These are phyloP conservation scores for Tuber umbilicatum DNA, from an alignment of 495 filamentous ascomycete species.

Conservation along the genomic window DNA sequence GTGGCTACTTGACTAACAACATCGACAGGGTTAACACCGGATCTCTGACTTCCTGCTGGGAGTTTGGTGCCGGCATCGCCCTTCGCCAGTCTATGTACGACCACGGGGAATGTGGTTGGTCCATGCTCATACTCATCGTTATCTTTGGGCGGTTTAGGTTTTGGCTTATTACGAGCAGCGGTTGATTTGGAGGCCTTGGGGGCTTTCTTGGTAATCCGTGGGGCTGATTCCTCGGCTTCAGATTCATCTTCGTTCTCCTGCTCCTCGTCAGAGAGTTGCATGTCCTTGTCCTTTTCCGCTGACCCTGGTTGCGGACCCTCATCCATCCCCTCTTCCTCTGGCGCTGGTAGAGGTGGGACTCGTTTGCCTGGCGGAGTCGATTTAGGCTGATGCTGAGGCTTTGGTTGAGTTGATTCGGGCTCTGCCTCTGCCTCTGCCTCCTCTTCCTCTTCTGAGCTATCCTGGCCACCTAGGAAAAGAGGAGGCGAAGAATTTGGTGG, in stretches of 20 bases:
- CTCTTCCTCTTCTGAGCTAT: slow-evolving; percentile 9
- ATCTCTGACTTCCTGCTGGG: slow-evolving; percentile 25
- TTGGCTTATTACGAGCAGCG: slow-evolving; percentile 5
- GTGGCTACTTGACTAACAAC: slow-evolving; percentile 32
- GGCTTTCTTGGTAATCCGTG: background rate
- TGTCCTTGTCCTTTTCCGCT: background rate
- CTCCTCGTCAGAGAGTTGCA: background rate
- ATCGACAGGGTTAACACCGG: slow-evolving; percentile 36
- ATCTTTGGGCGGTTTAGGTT: slow-evolving; percentile 12
- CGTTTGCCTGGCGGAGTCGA: background rate
- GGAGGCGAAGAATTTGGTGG: background rate
- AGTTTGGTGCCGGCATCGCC: slow-evolving; percentile 9
- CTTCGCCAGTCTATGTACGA: slow-evolving; percentile 25
- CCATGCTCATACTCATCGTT: background rate
- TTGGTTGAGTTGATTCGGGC: background rate
- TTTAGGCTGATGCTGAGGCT: background rate
- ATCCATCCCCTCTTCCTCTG: slow-evolving; percentile 2
- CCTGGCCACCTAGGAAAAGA: background rate
- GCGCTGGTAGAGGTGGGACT: background rate
- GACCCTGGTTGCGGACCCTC: background rate
- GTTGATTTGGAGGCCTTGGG: slow-evolving; percentile 4
- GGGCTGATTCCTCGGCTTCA: background rate
- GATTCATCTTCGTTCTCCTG: background rate
- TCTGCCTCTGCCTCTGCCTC: slow-evolving; percentile 1
- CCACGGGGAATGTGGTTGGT: slow-evolving; percentile 24